These are phyloP conservation scores for Xylaria sp. DNA, from an alignment of 2,329 filamentous ascomycete genomes.

Conservation along the genomic window DNA sequence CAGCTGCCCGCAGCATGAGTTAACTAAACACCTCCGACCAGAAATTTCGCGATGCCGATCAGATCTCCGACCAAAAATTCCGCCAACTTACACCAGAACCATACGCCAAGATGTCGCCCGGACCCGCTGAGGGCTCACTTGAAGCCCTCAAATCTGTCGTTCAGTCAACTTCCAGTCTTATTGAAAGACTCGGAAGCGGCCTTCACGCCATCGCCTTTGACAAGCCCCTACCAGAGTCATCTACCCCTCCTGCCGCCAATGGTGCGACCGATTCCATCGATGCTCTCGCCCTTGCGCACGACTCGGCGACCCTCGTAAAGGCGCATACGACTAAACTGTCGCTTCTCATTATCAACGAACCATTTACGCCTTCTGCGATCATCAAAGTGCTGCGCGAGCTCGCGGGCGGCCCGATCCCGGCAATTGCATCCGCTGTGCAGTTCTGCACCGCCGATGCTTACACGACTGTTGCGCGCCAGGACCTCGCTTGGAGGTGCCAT, in stretches of 20 bases:
- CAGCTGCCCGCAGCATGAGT: background rate
- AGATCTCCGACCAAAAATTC: background rate
- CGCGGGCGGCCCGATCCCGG: slow-evolving; percentile 67
- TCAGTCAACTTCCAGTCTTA: slow-evolving; percentile 18
- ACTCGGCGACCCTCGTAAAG: slow-evolving; percentile 66
- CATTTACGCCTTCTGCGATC: slow-evolving; percentile 76
- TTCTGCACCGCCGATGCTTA: slow-evolving; percentile 57
- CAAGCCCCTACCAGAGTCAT: slow-evolving; percentile 1
- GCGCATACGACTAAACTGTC: slow-evolving; percentile 85
- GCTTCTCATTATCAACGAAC: slow-evolving; percentile 77
- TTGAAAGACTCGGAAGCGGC: slow-evolving; percentile 6
- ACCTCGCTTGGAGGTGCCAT: slow-evolving; percentile 56
- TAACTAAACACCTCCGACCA: background rate
- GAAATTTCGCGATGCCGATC: slow-evolving; percentile 4
- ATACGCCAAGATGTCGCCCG: slow-evolving; percentile 13
- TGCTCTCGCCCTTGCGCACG: slow-evolving; percentile 63
- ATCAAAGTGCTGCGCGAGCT: slow-evolving; percentile 65
- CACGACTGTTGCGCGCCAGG: slow-evolving; percentile 57
- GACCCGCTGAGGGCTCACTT: slow-evolving; percentile 26
- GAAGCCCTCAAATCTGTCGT: slow-evolving; percentile 38
- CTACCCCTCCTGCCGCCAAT: background rate
- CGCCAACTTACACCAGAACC: background rate
- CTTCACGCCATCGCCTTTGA: slow-evolving; percentile 1
- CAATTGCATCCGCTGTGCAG: slow-evolving; percentile 65
- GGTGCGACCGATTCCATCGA: slow-evolving; percentile 36